Conservation (phyloP, 257 asterid species). For the Pogostemon cablin region DNA sequence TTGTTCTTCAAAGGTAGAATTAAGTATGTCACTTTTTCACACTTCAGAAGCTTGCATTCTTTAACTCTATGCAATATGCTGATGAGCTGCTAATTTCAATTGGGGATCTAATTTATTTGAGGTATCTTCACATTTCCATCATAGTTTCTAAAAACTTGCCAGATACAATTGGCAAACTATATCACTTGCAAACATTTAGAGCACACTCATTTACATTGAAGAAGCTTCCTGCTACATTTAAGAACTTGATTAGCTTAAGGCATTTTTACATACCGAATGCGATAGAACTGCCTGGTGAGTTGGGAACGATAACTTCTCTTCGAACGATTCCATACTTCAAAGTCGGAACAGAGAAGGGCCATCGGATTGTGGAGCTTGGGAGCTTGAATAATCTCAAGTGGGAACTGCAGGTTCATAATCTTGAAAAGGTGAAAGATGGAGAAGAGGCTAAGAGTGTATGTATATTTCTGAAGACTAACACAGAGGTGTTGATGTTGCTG, state of each 20-base stretch:
- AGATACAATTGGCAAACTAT: not conserved
- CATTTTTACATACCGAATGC: not conserved
- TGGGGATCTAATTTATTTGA: no score
- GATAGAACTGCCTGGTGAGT: no score
- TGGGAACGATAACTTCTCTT: not conserved
- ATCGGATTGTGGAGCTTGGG: not conserved
- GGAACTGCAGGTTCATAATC: not conserved
- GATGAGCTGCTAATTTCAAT: no score
- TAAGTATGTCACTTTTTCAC: not conserved
- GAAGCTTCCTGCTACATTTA: not conserved
- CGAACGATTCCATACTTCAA: slow-evolving; percentile 24
- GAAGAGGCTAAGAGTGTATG: no score
- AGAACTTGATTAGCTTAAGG: not conserved
- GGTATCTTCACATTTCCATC: not conserved
- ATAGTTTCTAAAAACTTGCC: not conserved
- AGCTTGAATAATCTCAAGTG: not conserved
- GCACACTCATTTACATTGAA: not conserved
- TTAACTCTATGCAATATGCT: no score
- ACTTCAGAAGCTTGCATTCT: no score
- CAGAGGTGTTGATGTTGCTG: no score
- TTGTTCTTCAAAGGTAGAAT: no score
- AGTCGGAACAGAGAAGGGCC: not conserved
- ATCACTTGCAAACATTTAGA: not conserved
- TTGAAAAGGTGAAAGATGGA: not conserved
- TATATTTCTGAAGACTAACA: no score